Base-by-base conservation (phyloP, 2,329 filamentous ascomycete genomes). In the Aspergillus fructus region DNA sequence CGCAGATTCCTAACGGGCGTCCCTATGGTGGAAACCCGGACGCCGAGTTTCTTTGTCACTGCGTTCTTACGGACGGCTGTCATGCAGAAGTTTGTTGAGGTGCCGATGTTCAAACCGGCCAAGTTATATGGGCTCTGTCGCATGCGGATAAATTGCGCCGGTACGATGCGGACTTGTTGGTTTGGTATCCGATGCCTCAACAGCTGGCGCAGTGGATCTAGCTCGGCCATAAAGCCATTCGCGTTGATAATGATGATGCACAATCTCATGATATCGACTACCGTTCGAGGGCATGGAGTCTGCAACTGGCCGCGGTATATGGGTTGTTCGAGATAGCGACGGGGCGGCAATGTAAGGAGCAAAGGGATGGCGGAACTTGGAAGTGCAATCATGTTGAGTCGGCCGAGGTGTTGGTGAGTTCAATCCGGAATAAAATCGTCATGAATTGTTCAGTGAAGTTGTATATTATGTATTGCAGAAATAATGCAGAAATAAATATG, bases 161-260 rank as follows among this genome's bases (percentile, higher is more conserved):
- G 75, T 74, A 73, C 52, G 77, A 79, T 61, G 77, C 77, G 1
- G 78, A 79, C 59, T 55, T 79, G 11, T 71, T 76, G 13, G 75
- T 79, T 40, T 76, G 76, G 76, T 74, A 78, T 65, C 71, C 71
- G 13, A 48, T 57, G 0, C 23, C 43, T 5, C 54, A 62, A 60
- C 62, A 62, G 49, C 59, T 56, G 48, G 43, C 42, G 23, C 9
- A 34, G 19, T 45, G 5, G 13, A 5, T 60, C 53, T 4, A 42
- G 24, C 2, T 48, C 41, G 40, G 54, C 41, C 1, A 63, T 68
- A 33, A 21, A 49, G 17, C 60, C 62, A 1, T 70, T 70, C 34
- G 62, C 59, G 1, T 66, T 76, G n/a, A 68, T 27, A 76, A 79
- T 48, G 61, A 67, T 68, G 59, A 61, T 75, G 43, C 71, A 74